Base-by-base conservation (phyloP, 2,329 filamentous ascomycete genomes). In the Colletotrichum sp. region DNA sequence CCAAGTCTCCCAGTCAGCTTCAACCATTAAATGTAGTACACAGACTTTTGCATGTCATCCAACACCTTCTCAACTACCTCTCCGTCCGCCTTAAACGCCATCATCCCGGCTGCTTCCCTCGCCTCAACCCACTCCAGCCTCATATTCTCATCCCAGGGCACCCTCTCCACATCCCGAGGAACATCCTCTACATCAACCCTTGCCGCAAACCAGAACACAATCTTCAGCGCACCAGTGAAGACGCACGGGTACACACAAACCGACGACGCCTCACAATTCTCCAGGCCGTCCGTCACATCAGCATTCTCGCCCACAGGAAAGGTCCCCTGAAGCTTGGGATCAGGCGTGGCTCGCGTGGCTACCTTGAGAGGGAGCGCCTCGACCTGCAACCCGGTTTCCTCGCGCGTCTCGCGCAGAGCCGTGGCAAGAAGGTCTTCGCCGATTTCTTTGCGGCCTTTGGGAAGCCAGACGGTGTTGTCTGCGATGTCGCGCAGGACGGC, bases 361-460 rank as follows among this genome's bases (percentile, higher is more conserved):
- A 30, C 59, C 28, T 34, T 63, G 10, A 63, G 59, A 32, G 59
- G 30, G 8, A 63, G 28, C 16, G 28, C 30, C 26, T 30, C 30
- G 7, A 16, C 59, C 10, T 36, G 26, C 30, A 63, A 63, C 2
- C 88, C 88, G 6, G 87, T 88, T 79, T 90, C 88, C 77, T 90
- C 88, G 60, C 82, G 82, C 1, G 88, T 88, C 79, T 89, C 88
- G 39, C 87, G 85, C 15, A 89, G 77, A 13, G 88, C 88, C 1
- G 87, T 83, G 3, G 80, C 80, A 18, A 85, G 83, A 48, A 88
- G 81, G 75, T 82, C 83, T 78, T 89, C 88, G 69, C 83, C 84
- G 57, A 89, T 85, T 78, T 89, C 85, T 79, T 88, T 88, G 76
- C 87, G 84, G 63, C 88, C 88, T 78, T 89, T 89, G 64, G 88